Conservation (phyloP, 2,329 filamentous ascomycete species). For the Aspergillus versicolor region DNA sequence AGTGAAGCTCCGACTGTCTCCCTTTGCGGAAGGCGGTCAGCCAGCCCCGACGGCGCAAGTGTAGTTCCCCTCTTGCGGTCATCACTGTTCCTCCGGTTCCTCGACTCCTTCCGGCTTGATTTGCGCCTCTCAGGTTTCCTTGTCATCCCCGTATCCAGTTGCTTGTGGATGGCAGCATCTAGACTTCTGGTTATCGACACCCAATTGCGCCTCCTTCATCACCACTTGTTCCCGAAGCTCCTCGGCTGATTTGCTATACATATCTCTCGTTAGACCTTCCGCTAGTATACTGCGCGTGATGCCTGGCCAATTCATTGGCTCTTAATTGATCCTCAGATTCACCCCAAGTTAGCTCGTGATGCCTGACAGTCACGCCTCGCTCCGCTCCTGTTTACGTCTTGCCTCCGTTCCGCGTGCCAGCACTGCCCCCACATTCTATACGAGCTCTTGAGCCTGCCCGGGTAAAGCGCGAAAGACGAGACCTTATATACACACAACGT, state of each 20-base stretch:
- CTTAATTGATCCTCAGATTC: conserved; percentile 5
- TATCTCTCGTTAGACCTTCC: conserved; percentile 3
- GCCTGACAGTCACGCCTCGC: conserved; percentile 10
- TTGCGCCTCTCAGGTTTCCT: background rate
- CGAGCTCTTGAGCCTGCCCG: background rate
- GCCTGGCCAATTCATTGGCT: conserved; percentile 1
- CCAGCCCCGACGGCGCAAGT: background rate
- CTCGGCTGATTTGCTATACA: conserved; percentile 3
- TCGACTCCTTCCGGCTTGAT: background rate
- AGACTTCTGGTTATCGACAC: background rate
- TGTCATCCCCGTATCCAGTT: background rate
- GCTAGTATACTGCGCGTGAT: conserved; percentile 15
- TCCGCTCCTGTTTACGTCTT: conserved; percentile 1
- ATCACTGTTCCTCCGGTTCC: background rate
- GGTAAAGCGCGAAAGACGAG: background rate
- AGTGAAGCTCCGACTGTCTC: conserved; percentile 13
- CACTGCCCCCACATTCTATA: background rate
- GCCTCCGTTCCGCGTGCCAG: conserved; percentile 9
- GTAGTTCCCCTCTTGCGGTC: conserved; percentile 5
- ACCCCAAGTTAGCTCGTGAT: conserved; percentile 15
- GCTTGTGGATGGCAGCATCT: background rate
- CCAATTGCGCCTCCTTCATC: background rate
- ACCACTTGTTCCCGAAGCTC: background rate
- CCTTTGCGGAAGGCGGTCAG: conserved; percentile 19
- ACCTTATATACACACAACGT: conserved; percentile 1